Percentiles rank a stretch among this genome's conserved stretches.
Evolutionary conservation across 768 basidiomycete species (phyloP).

Genomic region (Termitomyces sp.): DNA sequence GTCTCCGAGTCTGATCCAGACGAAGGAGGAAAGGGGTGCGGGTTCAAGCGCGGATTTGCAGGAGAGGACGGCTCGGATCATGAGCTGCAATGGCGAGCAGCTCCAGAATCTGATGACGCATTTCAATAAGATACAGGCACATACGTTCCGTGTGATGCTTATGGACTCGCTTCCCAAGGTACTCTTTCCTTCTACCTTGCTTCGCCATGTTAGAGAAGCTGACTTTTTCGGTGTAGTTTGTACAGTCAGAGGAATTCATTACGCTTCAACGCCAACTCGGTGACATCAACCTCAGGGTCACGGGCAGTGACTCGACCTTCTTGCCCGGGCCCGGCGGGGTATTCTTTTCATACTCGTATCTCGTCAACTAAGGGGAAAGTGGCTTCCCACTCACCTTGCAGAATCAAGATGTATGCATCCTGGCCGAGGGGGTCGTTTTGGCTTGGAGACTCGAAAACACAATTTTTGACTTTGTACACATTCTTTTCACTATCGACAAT

Average conservation of each 20-base stretch:
- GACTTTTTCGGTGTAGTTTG: slow-evolving; percentile 2
- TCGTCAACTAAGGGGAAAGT: slow-evolving; percentile 1
- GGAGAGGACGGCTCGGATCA: slow-evolving; percentile 6
- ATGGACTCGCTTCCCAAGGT: slow-evolving; percentile 15
- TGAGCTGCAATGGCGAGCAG: slow-evolving; percentile 10
- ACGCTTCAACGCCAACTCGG: slow-evolving; percentile 2
- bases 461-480: background rate
- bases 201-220: background rate
- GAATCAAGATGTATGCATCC: background rate
- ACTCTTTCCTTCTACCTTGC: background rate
- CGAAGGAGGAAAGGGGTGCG: background rate
- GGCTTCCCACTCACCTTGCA: background rate
- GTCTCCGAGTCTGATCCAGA: background rate
- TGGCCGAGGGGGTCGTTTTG: background rate
- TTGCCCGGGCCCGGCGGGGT: background rate
- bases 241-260: slow-evolving; percentile 9
- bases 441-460: background rate
- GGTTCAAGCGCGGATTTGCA: background rate
- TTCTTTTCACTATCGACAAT: background rate
- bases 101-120: slow-evolving; percentile 8
- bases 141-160: slow-evolving; percentile 15
- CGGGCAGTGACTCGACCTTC: background rate
- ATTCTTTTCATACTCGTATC: slow-evolving; percentile 7
- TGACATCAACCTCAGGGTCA: background rate
- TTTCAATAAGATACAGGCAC: slow-evolving; percentile 9